Conservation (phyloP, 164 flowering plant species). For the Buxus sempervirens region DNA sequence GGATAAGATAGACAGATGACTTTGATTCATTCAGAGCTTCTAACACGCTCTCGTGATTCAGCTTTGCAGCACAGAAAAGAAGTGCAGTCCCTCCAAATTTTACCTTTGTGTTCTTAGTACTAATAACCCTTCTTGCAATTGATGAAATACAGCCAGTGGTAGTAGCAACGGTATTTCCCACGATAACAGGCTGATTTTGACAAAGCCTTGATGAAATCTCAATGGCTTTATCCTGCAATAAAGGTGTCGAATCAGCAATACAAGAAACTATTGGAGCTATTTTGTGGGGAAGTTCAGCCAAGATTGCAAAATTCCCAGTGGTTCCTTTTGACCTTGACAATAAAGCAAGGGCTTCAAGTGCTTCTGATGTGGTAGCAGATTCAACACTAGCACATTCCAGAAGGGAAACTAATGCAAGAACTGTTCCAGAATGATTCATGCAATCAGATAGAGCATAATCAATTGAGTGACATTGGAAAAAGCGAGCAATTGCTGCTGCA, state of each 20-base stretch:
- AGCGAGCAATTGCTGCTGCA: conserved; percentile 76
- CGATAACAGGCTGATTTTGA: conserved; percentile 43
- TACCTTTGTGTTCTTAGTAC: conserved; percentile 39
- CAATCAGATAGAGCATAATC: conserved; percentile 51
- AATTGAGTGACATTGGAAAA: conserved; percentile 41
- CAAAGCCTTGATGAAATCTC: conserved; percentile 62
- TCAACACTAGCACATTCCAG: conserved; percentile 46
- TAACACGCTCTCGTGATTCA: conserved; percentile 48
- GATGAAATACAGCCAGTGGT: conserved; percentile 54
- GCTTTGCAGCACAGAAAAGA: conserved; percentile 69
- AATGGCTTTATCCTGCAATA: conserved; percentile 71
- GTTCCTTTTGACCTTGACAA: conserved; percentile 50
- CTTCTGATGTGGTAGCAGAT: conserved; percentile 56
- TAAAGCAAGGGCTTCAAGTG: conserved; percentile 65
- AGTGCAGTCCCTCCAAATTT: conserved; percentile 73
- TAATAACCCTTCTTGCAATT: conserved; percentile 58
- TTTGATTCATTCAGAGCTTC: conserved; percentile 52
- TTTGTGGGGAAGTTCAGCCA: conserved; percentile 53
- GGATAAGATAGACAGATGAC: conserved; percentile 39
- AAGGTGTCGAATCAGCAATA: conserved; percentile 50
- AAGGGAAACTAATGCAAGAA: conserved; percentile 65
- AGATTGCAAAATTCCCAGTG: conserved; percentile 54
- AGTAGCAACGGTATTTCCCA: conserved; percentile 46
- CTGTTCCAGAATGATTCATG: conserved; percentile 65
- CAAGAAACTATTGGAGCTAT: conserved; percentile 59